Conservation (phyloP, 164 flowering plant genomes). For the Stephania cephalantha region DNA sequence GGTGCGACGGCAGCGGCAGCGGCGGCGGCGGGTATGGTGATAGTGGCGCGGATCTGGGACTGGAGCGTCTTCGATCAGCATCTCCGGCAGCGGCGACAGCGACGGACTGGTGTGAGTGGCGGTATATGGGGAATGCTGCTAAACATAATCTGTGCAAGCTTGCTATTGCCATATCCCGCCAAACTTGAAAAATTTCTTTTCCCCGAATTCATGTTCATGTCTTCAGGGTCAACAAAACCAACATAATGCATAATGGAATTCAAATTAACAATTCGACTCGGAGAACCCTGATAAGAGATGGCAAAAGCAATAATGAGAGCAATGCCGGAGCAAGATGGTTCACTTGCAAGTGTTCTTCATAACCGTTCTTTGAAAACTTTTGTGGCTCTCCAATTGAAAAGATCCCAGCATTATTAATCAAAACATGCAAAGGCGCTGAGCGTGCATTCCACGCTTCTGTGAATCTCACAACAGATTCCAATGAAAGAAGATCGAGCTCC, state of each 20-base stretch:
- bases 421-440: slow-evolving; percentile 66
- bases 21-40: no score
- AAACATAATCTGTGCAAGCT: slow-evolving; percentile 98
- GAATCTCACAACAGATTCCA: slow-evolving; percentile 81
- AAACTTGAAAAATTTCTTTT: slow-evolving; percentile 73
- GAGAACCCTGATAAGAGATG: slow-evolving; percentile 90
- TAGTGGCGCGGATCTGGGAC: no score
- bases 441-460: slow-evolving; percentile 90
- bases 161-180: slow-evolving; percentile 81
- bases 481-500: slow-evolving; percentile 89
- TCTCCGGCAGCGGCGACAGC: no score
- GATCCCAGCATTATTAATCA: slow-evolving; percentile 95
- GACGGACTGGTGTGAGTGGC: no score
- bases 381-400: slow-evolving; percentile 92
- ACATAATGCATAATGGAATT: slow-evolving; percentile 83
- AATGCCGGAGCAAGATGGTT: slow-evolving; percentile 96
- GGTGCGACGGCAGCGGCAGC: no score
- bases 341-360: slow-evolving; percentile 97
- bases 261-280: slow-evolving; percentile 84
- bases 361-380: slow-evolving; percentile 78
- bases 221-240: slow-evolving; percentile 93
- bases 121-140: no score
- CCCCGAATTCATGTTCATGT: slow-evolving; percentile 81
- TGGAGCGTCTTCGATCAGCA: no score
- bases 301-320: slow-evolving; percentile 82